Evolutionary conservation across 495 filamentous ascomycete genomes (phyloP).

Genomic region (Bombardia bombarda): DNA sequence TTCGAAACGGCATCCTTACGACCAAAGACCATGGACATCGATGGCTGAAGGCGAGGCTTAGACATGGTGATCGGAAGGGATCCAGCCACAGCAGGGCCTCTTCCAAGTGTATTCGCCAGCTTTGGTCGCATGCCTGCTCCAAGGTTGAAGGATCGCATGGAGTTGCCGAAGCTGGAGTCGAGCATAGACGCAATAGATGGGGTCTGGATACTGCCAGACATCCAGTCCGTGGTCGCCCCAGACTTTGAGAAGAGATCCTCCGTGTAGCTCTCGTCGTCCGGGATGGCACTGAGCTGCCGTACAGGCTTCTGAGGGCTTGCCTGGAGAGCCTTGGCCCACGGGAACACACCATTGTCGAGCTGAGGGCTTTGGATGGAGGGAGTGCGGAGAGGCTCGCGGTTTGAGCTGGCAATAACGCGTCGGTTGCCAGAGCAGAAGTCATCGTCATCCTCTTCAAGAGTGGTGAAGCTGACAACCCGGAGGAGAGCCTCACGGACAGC

Average conservation of each 20-base stretch:
- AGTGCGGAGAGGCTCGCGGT: constrained; percentile 91
- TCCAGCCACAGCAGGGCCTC: constrained; percentile 48
- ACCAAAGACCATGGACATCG: constrained; percentile 71
- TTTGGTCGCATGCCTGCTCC: constrained; percentile 30
- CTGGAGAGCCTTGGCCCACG: constrained; percentile 89
- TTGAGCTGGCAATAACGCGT: constrained; percentile 64
- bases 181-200: constrained; percentile 74
- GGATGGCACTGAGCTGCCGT: constrained; percentile 82
- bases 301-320: constrained; percentile 62
- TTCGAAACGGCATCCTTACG: constrained; percentile 73
- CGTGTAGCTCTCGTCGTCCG: constrained; percentile 64
- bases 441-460: constrained; percentile 73
- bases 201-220: constrained; percentile 55
- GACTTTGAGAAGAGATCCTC: constrained; percentile 86
- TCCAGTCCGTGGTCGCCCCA: constrained; percentile 65
- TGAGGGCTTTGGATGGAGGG: constrained; percentile 89
- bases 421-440: constrained; percentile 87
- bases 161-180: constrained; percentile 66
- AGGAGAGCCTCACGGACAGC: constrained; percentile 68
- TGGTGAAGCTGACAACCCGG: constrained; percentile 84
- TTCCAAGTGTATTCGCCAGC: constrained; percentile 22
- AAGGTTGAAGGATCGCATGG: constrained; percentile 51
- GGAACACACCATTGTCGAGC: constrained; percentile 73
- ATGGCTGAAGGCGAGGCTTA: constrained; percentile 50
- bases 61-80: constrained; percentile 70